Conservation (phyloP, 2,329 filamentous ascomycete species). For the Pochonia chlamydosporia region DNA sequence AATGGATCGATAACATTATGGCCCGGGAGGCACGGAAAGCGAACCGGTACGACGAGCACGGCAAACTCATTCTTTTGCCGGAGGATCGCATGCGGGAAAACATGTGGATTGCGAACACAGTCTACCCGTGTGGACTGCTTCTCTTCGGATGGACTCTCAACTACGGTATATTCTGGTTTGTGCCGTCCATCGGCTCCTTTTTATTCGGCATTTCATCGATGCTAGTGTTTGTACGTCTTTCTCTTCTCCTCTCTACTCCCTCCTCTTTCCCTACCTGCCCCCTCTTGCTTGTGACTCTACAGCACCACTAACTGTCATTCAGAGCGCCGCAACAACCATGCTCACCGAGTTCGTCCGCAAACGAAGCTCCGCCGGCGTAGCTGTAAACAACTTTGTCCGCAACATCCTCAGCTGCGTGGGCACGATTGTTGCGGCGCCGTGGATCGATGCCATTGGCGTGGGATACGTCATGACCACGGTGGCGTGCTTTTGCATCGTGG, state of each 20-base stretch:
- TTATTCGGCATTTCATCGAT: constrained; percentile 73
- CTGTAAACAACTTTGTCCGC: constrained; percentile 74
- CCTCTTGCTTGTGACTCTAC: neutral
- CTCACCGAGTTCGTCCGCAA: constrained; percentile 78
- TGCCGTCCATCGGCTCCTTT: constrained; percentile 59
- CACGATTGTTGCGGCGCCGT: constrained; percentile 61
- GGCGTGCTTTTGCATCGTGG: constrained; percentile 47
- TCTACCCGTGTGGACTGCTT: constrained; percentile 66
- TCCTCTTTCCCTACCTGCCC: neutral
- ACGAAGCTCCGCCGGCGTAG: constrained; percentile 65
- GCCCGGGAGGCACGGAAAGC: constrained; percentile 65
- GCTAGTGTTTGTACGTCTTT: constrained; percentile 61
- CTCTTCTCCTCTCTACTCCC: too few species aligned
- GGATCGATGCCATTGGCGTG: constrained; percentile 65
- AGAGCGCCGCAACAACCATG: constrained; percentile 68
- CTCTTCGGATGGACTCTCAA: constrained; percentile 73
- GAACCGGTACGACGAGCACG: constrained; percentile 60
- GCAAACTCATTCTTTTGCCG: constrained; percentile 61
- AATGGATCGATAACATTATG: constrained; percentile 81
- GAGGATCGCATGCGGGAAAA: constrained; percentile 83
- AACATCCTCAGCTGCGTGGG: constrained; percentile 75
- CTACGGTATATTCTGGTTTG: constrained; percentile 59
- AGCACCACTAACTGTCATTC: too few species aligned
- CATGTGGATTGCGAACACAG: constrained; percentile 64
- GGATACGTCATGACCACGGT: constrained; percentile 68